Evolutionary conservation across 2,329 filamentous ascomycete genomes (phyloP).

Genomic region (Fusarium foetens): DNA sequence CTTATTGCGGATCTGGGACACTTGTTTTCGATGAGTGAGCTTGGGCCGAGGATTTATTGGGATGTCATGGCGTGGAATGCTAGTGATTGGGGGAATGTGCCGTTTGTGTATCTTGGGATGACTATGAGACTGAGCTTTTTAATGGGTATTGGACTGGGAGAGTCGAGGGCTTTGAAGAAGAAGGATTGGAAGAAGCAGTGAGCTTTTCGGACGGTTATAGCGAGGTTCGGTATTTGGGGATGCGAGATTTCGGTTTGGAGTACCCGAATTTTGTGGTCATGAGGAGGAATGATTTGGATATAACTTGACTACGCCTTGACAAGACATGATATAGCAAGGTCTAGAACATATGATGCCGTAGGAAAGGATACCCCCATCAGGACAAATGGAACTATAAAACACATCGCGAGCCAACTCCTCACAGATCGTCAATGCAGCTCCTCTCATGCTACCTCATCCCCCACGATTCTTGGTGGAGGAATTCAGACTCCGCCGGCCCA

Average conservation of each 20-base stretch:
- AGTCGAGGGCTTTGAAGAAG: constrained; percentile 41
- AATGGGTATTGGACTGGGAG: constrained; percentile 62
- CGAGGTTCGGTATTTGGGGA: constrained; percentile 1
- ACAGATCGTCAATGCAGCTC: background rate
- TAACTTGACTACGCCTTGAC: constrained; percentile 5
- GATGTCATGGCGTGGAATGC: constrained; percentile 70
- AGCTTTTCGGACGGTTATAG: constrained; percentile 2
- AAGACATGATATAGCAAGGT: constrained; percentile 10
- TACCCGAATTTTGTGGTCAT: constrained; percentile 20
- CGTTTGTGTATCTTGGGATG: constrained; percentile 75
- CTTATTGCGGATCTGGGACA: constrained; percentile 82
- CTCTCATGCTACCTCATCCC: constrained; percentile 14
- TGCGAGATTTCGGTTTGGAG: constrained; percentile 31
- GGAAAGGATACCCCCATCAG: constrained; percentile 19
- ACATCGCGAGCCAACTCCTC: background rate
- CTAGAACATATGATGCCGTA: constrained; percentile 1
- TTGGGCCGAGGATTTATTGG: constrained; percentile 73
- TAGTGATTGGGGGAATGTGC: constrained; percentile 75
- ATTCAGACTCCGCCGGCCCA: constrained; percentile 36
- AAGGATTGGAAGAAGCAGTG: constrained; percentile 39
- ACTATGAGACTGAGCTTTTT: constrained; percentile 69
- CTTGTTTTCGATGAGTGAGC: constrained; percentile 70
- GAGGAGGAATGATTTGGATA: constrained; percentile 4
- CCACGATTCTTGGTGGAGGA: constrained; percentile 41
- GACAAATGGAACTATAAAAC: background rate